Evolutionary conservation across 2,329 filamentous ascomycete species (phyloP), one percentile per base, ranked within the genome.

Genomic region (Reticulascus tulasneorum): DNA sequence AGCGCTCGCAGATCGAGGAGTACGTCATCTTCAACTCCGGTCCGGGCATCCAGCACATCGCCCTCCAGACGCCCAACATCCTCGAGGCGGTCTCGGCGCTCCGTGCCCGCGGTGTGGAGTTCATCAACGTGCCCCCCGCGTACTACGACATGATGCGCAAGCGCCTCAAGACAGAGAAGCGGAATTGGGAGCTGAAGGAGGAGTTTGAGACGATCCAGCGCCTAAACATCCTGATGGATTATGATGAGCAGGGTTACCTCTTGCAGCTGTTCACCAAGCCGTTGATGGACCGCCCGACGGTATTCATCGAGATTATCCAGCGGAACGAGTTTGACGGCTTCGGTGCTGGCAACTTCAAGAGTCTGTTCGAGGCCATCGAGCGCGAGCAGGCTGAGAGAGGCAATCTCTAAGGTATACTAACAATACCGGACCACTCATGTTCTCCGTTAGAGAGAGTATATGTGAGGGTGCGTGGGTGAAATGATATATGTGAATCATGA

Each of bases 221-320:
- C 32, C 66, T 96, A 50, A 87, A 90, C 60, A 94, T 96, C 50
- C 64, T 97, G 51, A 93, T 96, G 54, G 90, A 96, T 65, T 96
- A 96, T 53, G 91, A 96, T 51, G 89, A 95, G 72, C 79, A 78
- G 17, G 91, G 91, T 1, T 96, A 96, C 62, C 62, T 96, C 46
- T 62, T 83, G 37, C 77, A 82, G 64, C 66, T 88, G 22, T 88
- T 88, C 61, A 87, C 83, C 21, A 88, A 88, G 78, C 91, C 91
- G 46, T 63, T 96, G 48, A 86, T 95, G 83, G 90, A 96, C 63
- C 81, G 91, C 10, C 91, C 91, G 17, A 96, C 91, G 4, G 90
- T 96, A 19, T 96, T 96, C 58, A 80, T 96, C 46, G 91, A 96
- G 75, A 94, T 96, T 51, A 96, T 96, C 52, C 89, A 96, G 70